Evolutionary conservation across 805 yeast species (phyloP), one percentile per base, ranked within the genome.

Genomic region (Candida pseudoglaebosa): DNA sequence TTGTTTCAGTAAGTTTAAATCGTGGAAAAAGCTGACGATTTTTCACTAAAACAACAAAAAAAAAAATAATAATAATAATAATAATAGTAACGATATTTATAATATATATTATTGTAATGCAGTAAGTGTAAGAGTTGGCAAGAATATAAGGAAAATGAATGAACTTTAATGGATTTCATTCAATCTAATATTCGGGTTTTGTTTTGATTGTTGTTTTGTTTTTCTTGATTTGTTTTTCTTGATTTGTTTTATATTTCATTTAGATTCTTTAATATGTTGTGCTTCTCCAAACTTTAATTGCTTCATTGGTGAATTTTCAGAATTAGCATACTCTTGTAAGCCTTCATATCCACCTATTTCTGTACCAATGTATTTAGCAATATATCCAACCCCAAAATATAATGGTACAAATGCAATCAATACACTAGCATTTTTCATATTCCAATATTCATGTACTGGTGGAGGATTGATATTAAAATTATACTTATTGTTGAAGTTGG

Each of bases 371-470:
- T 47, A 53, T 49, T 59, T 60, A 39, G 62, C 63, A 20, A 58
- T 40, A 49, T 62, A 65, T 9, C 65, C 67, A 7, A 58, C 62
- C 18, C 54, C 56, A 32, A 66, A 45, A 44, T 56, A 63, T 10
- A 64, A 31, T 9, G 73, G 73, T 29, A 65, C 53, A 38, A 65
- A 62, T 22, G 67, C 70, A 33, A 67, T 44, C 35, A 65, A 51
- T 24, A 65, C 57, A 19, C 58, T 50, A 33, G 62, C 54, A 50
- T 67, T 67, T 41, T 65, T 57, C 45, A 52, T 50, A 47, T 59
- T 64, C 74, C 74, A 68, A 56, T 68, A 68, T 44, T 60, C 62
- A 47, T 68, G 74, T 36, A 65, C 67, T 36, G 66, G 73, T 29
- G 74, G 74, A 24, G 73, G 73, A 40, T 55, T 55, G 42, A 57